Base-by-base conservation (phyloP, 2,329 filamentous ascomycete genomes). In the Tolypocladium tundrense region DNA sequence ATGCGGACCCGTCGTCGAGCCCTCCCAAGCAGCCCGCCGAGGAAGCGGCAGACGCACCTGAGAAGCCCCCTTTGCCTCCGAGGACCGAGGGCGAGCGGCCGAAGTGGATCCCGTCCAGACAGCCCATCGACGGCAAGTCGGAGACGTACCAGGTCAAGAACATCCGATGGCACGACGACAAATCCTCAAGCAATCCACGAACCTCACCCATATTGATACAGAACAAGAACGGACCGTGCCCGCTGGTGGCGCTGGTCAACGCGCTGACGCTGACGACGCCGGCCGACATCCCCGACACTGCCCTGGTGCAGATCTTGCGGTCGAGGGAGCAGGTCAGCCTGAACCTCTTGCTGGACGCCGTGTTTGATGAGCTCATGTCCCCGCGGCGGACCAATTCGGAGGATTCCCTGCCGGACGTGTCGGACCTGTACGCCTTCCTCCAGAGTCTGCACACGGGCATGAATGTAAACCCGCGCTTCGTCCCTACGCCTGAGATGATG, bases 101-200 rank as follows among this genome's bases (percentile, higher is more conserved):
- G 9, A 61, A 64, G 52, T 75, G 70, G 71, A 64, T 66, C 19
- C 73, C 75, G 0, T 74, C 77, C 1, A 72, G 76, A 40, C 70
- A 74, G 1, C 73, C 75, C 1, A 69, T 75, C 3, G 70, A 75
- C n/a, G 74, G 72, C 52, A 79, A 79, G 64, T 74, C 79, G 0
- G 91, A 97, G 71, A 94, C 91, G 1, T 97, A 99, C 66, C 88
- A 91, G 58, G 92, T 97, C 70, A 95, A 96, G 69, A 91, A 92
- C 60, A 87, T 97, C 61, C 86, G 83, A 60, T 97, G 93, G 92
- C 79, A 86, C 60, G 90, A 97, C 69, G 72, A 77, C 2, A 81
- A 69, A 13, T 77, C 80, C 0, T 70, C 77, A 1, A 78, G 81
- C n/a, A 84, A 84, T 56, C 78, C 90, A 42, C 81, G 90, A 50